These are phyloP conservation scores for Flammula alnicola DNA, from an alignment of 1,284 basidiomycete species.

Conservation along the genomic window DNA sequence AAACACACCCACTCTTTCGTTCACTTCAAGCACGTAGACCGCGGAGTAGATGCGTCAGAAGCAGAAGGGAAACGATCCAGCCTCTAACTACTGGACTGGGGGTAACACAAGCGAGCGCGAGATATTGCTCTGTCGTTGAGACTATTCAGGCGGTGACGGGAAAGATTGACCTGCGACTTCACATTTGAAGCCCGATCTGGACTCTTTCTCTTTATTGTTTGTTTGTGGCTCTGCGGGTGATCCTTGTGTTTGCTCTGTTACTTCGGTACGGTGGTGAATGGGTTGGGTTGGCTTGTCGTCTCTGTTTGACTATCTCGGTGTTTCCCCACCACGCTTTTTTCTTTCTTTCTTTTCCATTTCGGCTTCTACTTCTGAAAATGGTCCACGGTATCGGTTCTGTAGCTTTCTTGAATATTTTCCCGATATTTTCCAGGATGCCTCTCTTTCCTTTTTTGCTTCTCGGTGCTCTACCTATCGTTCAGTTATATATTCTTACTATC, in stretches of 20 bases:
- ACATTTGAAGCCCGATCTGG: neutral
- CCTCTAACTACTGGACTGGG: neutral
- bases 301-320: too few species aligned
- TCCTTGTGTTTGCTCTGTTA: too few species aligned
- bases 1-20: neutral
- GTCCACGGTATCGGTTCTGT: too few species aligned
- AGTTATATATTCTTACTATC: neutral
- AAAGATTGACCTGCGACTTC: neutral
- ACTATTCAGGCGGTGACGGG: neutral
- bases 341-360: neutral
- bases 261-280: too few species aligned
- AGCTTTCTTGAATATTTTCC: too few species aligned
- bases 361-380: neutral
- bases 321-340: too few species aligned
- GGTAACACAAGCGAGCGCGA: neutral
- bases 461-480: too few species aligned
- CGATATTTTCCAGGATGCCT: too few species aligned
- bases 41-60: neutral
- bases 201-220: neutral
- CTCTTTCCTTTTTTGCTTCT: too few species aligned
- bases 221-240: neutral
- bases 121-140: neutral
- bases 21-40: neutral
- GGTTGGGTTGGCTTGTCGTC: too few species aligned
- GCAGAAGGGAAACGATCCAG: neutral